Percentiles rank a stretch among this genome's conserved stretches.
Conservation (phyloP, 192 early-diverging fungal species). For the Coemansia erecta region DNA sequence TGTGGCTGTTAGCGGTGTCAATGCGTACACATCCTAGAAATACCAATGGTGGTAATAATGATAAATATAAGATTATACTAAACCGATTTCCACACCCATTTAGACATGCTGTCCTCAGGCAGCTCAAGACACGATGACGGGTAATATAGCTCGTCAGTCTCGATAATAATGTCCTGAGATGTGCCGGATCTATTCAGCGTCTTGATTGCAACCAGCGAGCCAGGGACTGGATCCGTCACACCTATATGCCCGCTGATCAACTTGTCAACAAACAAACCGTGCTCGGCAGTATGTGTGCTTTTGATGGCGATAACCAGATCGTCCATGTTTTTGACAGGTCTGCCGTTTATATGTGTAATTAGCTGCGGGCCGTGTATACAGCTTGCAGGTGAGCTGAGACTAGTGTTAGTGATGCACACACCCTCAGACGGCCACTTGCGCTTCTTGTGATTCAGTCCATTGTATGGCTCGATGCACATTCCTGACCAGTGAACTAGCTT, state of each 20-base stretch:
- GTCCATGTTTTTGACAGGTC: conserved; percentile 1
- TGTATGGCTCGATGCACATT: conserved; percentile 4
- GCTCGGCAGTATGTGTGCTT: not conserved
- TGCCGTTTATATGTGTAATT: conserved; percentile 5
- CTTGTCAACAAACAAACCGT: not conserved
- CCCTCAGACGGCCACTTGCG: conserved; percentile 6
- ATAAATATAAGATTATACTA: not conserved
- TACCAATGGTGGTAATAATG: not conserved
- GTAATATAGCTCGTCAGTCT: conserved; percentile 5
- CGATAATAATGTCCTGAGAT: not conserved
- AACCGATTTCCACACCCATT: not conserved
- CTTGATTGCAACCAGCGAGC: conserved; percentile 1
- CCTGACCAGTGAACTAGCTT: conserved; percentile 13
- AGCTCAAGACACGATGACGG: conserved; percentile 3
- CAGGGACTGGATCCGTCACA: not conserved
- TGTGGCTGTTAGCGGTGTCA: too few species aligned
- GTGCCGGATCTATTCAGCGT: conserved; percentile 1
- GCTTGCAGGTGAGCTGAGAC: not conserved
- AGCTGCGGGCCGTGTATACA: conserved; percentile 6
- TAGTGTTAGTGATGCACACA: not conserved
- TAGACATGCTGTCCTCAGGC: not conserved
- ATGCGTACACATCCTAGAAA: not conserved
- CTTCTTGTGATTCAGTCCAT: conserved; percentile 3
- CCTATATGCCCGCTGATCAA: not conserved
- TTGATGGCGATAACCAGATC: conserved; percentile 5